Base-by-base conservation (phyloP, 2,329 filamentous ascomycete species). In the Helminthosporium solani region DNA sequence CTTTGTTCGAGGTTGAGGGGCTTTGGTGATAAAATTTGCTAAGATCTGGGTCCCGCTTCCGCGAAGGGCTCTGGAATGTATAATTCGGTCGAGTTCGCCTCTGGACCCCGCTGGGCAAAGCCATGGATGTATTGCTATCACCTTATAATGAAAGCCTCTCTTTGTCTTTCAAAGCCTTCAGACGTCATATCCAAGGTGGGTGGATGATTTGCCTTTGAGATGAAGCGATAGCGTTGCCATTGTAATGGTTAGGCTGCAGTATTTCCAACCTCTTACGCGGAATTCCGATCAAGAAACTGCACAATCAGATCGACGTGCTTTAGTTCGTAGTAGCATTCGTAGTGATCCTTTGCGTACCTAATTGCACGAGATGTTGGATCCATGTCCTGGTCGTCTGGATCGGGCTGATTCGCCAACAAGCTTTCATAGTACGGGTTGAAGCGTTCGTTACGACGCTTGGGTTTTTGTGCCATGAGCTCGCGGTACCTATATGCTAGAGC, bases 41-140 rank as follows among this genome's bases (percentile, higher is more conserved):
- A 33, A 38, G 16, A n/a, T 41, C 33, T 47, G 41, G 47, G 20
- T 52, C 52, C 53, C 54, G 57, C 33, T 47, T 58, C 41, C 47
- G 53, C 49, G 41, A 19, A 5, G n/a, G 16, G 31, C 51, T 47
- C 39, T 55, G 57, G 59, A 62, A 62, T 62, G 57, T 51, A n/a
- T n/a, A 48, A 49, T 43, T 46, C 28, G 30, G 16, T 14, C 36
- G 20, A 27, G 35, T n/a, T 16, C 9, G 40, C 41, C 47, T 39
- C 42, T 44, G 15, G 43, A 12, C 33, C 30, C 14, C 28, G 28
- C 28, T 5, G 14, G 7, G 28, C 12, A 12, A 6, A 31, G 25
- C 25, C 7, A 27, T 27, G 7, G 12, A 31, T 5, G 8, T 6
- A 31, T 12, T 14, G 9, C 12, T 31, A 31, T n/a, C 12, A 31